Evolutionary conservation across 1,284 basidiomycete species (phyloP), one percentile per base, ranked within the genome.

Genomic region (Malassezia globosa): DNA sequence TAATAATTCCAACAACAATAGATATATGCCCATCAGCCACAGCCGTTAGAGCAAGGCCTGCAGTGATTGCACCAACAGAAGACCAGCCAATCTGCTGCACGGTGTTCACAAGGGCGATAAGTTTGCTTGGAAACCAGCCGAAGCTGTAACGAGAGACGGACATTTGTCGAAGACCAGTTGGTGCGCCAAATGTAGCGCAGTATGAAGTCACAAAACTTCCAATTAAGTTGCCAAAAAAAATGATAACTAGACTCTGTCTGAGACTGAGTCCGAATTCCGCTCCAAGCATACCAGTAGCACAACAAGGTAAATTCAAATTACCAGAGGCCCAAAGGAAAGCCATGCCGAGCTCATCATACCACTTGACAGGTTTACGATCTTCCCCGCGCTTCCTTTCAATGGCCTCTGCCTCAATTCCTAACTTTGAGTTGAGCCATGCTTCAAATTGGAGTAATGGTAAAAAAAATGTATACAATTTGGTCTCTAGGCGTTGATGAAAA

Each of bases 121-220:
- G 25, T 19, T 41, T 41, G 39, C 31, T 41, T 2, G 39, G 39
- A 13, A 27, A 41, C 39, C 39, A 41, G 7, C 39, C 39, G 26
- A 41, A 41, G 24, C 23, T 18, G 26, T 41, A 41, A 10, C 39
- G 39, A 4, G 39, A 41, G 16, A 41, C 13, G 14, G 39, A 41
- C 39, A 41, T 41, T n/a, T 41, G 39, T 19, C 39, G 39, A 10
- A 41, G 39, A 27, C 39, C 39, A 11, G 16, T 41, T 13, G 39
- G 25, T 5, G 39, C 24, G 7, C 26, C 39, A 16, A 41, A 41
- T 3, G 39, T 41, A 3, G 26, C 24, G 18, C 39, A 41, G 26
- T 29, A 41, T 14, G 24, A 19, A 4, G 39, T 26, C 5, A 27
- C 24, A 29, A 16, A 27, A 11, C 39, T 41, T 8, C 24, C 39